Evolutionary conservation across 305 asterid genomes (phyloP), one percentile per base, ranked within the genome.

Genomic region (Fraxinus velutina): DNA sequence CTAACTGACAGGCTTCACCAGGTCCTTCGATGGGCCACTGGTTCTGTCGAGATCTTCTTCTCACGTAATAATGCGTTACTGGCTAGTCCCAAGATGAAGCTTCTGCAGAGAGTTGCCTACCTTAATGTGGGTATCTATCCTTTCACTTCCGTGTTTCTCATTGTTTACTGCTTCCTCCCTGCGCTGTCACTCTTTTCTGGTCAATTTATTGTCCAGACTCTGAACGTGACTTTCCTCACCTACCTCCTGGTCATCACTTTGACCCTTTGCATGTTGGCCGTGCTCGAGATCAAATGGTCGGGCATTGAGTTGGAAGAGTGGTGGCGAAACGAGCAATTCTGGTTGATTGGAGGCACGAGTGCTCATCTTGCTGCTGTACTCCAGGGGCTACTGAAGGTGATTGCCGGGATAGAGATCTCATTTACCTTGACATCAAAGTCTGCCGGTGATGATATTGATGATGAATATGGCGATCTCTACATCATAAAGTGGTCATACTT

Each of bases 341-440:
- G 70, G 70, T 19, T 57, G 70, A 57, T 57, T 21, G 70, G 70
- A 57, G 70, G 70, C 70, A 57, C 70, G 13, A 75, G 78, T 39
- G 78, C 78, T 13, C 78, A 75, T 75, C 78, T 75, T 75, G 78
- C 78, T 21, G 78, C 78, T 22, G 78, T 75, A 24, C 78, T 75
- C 64, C 78, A 75, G 37, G 78, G 78, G 13, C 64, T 75, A 42
- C 78, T 75, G 17, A 75, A 75, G 78, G 78, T 75, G 66, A 42
- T 75, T 33, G 77, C 77, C 36, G 77, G 77, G 13, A 33, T 73
- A n/a, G 77, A 73, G 55, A 73, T 73, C 55, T 75, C 78, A 22
- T 75, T 75, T 24, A 75, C 78, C 22, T 75, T 75, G 64, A 75
- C 78, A 75, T 19, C 78, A 21, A 75, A 75, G 50, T 75, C 78